phyloP scores from a whole-genome alignment of 2,329 filamentous ascomycete genomes.

The Paramyrothecium roridum region DNA sequence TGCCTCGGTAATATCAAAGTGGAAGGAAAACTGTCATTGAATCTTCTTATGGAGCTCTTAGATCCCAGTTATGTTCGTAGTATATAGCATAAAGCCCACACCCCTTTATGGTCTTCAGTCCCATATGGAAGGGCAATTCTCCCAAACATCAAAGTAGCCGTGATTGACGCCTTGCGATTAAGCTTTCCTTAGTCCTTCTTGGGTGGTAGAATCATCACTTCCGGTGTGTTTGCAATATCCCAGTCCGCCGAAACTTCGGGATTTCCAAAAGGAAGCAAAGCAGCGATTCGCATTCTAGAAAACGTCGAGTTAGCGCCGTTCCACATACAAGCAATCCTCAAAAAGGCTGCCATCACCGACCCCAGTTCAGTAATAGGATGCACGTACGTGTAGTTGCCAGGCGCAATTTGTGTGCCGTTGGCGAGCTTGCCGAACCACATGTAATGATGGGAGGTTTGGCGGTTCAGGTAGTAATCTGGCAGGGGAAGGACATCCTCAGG shows the following conservation, averaged over 20 bases:
- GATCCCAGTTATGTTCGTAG: too few species aligned
- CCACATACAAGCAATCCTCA: neutral
- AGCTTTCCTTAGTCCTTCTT: too few species aligned
- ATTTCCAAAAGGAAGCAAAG: neutral
- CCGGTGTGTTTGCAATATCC: neutral
- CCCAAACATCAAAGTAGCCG: too few species aligned
- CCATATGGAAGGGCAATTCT: too few species aligned
- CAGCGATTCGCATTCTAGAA: neutral
- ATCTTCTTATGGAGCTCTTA: too few species aligned
- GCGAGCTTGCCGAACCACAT: neutral
- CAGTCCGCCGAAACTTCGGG: neutral
- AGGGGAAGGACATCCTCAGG: neutral
- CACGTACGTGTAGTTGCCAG: constrained; percentile 1
- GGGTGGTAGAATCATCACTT: neutral
- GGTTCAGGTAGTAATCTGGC: neutral
- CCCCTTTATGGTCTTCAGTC: too few species aligned
- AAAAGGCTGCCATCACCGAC: neutral
- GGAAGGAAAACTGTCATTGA: too few species aligned
- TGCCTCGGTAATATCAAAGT: too few species aligned
- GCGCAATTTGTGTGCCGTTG: neutral
- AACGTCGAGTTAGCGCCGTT: neutral
- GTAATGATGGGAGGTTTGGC: neutral
- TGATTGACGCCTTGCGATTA: too few species aligned
- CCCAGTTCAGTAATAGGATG: neutral
- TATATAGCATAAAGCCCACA: too few species aligned